Evolutionary conservation across 306 rosid genomes (phyloP).

Genomic region (Nissolia schottii): DNA sequence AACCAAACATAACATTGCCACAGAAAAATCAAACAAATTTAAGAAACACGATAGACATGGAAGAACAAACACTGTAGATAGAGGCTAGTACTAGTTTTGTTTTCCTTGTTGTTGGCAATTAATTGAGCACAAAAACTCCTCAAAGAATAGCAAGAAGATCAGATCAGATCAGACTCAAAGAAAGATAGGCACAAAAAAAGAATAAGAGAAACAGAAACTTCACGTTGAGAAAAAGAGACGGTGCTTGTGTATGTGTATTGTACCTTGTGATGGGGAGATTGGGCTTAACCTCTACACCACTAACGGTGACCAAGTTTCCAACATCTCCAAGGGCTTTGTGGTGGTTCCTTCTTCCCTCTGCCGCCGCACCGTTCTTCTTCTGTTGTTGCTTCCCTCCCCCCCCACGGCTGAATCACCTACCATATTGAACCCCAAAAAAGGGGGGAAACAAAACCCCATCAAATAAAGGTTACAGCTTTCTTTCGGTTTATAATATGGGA

Average conservation of each 20-base stretch:
- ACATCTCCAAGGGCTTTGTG: slow-evolving; percentile 72
- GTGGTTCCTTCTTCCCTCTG: slow-evolving; percentile 46
- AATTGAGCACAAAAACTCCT: slow-evolving; percentile 87
- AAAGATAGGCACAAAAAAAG: too few relatives aligned
- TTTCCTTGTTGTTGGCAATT: slow-evolving; percentile 73
- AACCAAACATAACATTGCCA: not conserved
- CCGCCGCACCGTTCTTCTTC: slow-evolving; percentile 59
- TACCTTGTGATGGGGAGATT: slow-evolving; percentile 89
- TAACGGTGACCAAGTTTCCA: slow-evolving; percentile 52
- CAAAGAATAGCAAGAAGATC: slow-evolving; percentile 1
- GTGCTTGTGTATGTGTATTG: not conserved
- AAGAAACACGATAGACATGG: not conserved
- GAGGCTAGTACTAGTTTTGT: not conserved
- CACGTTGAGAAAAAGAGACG: too few relatives aligned
- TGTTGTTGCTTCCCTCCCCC: slow-evolving; percentile 53
- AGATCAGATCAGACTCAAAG: not conserved
- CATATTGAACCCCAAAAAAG: not conserved
- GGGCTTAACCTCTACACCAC: slow-evolving; percentile 55
- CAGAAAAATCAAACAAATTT: not conserved
- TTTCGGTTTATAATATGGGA: too few relatives aligned
- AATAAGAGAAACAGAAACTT: not conserved
- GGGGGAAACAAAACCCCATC: not conserved
- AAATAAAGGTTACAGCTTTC: not conserved
- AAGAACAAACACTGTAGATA: not conserved
- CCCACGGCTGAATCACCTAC: slow-evolving; percentile 53